phyloP scores from a whole-genome alignment of 2,329 filamentous ascomycete genomes.

The Colletotrichum lindemuthianum region DNA sequence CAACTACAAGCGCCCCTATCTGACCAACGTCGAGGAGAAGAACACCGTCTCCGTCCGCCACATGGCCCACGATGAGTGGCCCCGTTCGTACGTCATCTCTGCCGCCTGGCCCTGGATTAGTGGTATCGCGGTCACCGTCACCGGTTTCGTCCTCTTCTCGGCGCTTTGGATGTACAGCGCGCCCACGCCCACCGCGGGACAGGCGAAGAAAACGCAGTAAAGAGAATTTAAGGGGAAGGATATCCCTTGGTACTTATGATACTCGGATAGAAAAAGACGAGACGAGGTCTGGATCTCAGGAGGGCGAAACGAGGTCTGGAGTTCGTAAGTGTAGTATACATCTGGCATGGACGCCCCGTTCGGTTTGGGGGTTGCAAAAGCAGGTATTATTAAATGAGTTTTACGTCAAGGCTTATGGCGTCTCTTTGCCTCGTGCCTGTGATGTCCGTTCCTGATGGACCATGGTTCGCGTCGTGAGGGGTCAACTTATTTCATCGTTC shows the following conservation, averaged over 20 bases:
- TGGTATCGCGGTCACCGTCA: slow-evolving; percentile 84
- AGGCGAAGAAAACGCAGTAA: slow-evolving; percentile 60
- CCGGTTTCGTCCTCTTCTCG: slow-evolving; percentile 86
- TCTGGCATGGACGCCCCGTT: slow-evolving; percentile 18
- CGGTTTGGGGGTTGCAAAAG: slow-evolving; percentile 14
- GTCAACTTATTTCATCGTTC: no score
- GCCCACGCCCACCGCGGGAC: slow-evolving; percentile 49
- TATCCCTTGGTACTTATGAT: not conserved
- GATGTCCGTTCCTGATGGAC: no score
- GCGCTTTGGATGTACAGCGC: slow-evolving; percentile 84
- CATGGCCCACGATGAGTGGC: slow-evolving; percentile 97
- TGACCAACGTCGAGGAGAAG: slow-evolving; percentile 92
- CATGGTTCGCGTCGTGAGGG: no score
- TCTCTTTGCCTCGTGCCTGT: no score
- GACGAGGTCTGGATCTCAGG: slow-evolving; percentile 9
- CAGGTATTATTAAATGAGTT: slow-evolving; percentile 32
- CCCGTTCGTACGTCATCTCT: slow-evolving; percentile 87
- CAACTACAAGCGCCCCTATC: slow-evolving; percentile 96
- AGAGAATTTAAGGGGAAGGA: not conserved
- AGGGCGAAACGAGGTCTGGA: not conserved
- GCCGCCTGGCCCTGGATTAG: slow-evolving; percentile 95
- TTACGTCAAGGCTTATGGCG: slow-evolving; percentile 3
- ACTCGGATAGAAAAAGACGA: not conserved
- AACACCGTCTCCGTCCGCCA: slow-evolving; percentile 93
- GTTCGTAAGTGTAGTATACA: slow-evolving; percentile 34